phyloP scores from a whole-genome alignment of 257 asterid genomes.

The Solanum arcanum region DNA sequence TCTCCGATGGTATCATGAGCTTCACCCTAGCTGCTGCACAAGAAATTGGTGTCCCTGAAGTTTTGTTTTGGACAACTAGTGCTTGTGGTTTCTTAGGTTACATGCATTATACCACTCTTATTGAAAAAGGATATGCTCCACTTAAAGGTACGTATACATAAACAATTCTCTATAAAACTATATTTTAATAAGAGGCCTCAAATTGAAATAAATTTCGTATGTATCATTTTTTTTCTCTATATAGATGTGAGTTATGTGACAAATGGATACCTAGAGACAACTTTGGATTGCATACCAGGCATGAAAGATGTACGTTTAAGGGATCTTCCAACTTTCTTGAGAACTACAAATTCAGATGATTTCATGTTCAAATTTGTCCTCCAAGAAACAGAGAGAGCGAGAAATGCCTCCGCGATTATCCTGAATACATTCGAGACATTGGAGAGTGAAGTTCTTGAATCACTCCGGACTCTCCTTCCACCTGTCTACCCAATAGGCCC shows the following conservation, averaged over 20 bases:
- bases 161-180: neutral
- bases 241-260: neutral
- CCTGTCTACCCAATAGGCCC: slow-evolving; percentile 3
- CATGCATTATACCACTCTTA: neutral
- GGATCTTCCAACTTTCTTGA: slow-evolving; percentile 3
- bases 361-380: neutral
- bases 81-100: slow-evolving; percentile 7
- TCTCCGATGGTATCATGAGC: neutral
- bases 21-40: neutral
- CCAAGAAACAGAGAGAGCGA: neutral
- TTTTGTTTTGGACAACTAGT: neutral
- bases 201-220: no score
- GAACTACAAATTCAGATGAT: slow-evolving; percentile 4
- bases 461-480: neutral
- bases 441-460: neutral
- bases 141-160: neutral
- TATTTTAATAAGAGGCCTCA: neutral
- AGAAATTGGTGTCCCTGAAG: neutral
- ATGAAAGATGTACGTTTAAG: neutral
- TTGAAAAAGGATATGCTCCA: neutral
- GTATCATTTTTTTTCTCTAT: no score
- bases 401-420: neutral
- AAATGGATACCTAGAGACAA: neutral
- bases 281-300: slow-evolving; percentile 1
- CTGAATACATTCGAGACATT: neutral